Conservation (phyloP, 1,284 basidiomycete species). For the Sphaerobolus stellatus region DNA sequence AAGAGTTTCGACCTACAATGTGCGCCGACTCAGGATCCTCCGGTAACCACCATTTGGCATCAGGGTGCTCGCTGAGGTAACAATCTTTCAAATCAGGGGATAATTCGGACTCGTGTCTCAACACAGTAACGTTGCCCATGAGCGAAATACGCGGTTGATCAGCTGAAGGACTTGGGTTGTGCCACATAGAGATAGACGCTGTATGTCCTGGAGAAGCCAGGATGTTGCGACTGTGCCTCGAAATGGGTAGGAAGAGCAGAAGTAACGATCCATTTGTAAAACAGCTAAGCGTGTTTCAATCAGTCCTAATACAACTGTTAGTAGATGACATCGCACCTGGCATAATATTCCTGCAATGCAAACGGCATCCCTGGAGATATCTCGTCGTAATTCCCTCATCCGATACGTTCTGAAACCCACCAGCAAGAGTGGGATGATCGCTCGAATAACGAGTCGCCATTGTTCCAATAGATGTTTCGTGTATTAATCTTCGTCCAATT, state of each 20-base stretch:
- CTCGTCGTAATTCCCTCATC: constrained; percentile 14
- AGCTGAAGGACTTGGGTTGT: constrained; percentile 39
- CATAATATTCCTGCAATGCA: constrained; percentile 61
- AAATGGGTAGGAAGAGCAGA: constrained; percentile 63
- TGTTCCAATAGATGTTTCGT: constrained; percentile 42
- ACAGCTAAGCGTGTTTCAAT: constrained; percentile 41
- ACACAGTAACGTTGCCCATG: constrained; percentile 52
- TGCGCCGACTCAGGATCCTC: constrained; percentile 47
- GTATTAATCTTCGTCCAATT: constrained; percentile 44
- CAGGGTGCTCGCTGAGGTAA: constrained; percentile 47
- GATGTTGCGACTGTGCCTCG: constrained; percentile 59
- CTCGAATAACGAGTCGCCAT: constrained; percentile 52
- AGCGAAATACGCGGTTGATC: constrained; percentile 52
- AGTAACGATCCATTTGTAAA: constrained; percentile 58
- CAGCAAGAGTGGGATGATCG: constrained; percentile 41
- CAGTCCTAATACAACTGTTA: constrained; percentile 11
- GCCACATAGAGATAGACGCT: constrained; percentile 55
- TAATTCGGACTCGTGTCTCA: constrained; percentile 30
- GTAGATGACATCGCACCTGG: constrained; percentile 37
- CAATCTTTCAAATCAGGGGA: constrained; percentile 38
- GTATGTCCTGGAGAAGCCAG: constrained; percentile 40
- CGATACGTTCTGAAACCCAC: constrained; percentile 25
- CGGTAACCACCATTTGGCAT: constrained; percentile 52
- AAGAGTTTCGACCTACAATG: constrained; percentile 33
- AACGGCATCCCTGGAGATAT: constrained; percentile 49